Conservation (phyloP, 805 yeast species). For the Suhomyces vadensis region DNA sequence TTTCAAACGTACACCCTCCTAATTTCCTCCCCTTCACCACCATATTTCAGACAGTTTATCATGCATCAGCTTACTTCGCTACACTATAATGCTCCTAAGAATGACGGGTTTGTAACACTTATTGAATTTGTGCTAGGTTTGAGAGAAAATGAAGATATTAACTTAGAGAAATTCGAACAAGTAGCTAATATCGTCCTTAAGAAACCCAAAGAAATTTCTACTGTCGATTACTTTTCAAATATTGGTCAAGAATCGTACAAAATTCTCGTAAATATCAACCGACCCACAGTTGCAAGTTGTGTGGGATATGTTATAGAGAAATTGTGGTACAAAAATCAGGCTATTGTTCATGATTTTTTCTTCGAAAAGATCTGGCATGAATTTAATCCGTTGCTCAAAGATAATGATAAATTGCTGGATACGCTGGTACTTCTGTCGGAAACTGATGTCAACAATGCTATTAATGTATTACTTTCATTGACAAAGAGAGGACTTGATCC, state of each 20-base stretch:
- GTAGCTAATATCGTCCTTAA: constrained; percentile 65
- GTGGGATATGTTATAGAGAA: constrained; percentile 55
- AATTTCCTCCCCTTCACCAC: constrained; percentile 49
- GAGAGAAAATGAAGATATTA: constrained; percentile 69
- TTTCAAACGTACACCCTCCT: constrained; percentile 61
- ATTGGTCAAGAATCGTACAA: constrained; percentile 66
- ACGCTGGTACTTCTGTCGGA: constrained; percentile 40
- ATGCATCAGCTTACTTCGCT: constrained; percentile 52
- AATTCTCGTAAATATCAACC: constrained; percentile 56
- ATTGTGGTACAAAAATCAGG: constrained; percentile 50
- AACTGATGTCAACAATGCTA: constrained; percentile 55
- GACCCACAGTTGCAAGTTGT: constrained; percentile 60
- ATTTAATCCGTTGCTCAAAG: constrained; percentile 36
- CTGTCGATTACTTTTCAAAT: constrained; percentile 53
- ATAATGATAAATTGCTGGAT: constrained; percentile 13
- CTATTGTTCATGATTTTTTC: constrained; percentile 59
- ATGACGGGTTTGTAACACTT: constrained; percentile 70
- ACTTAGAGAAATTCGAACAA: constrained; percentile 62
- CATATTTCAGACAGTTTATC: constrained; percentile 48
- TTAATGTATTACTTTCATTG: constrained; percentile 67
- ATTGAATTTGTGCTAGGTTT: constrained; percentile 78
- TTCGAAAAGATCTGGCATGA: constrained; percentile 49
- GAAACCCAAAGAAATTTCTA: constrained; percentile 55
- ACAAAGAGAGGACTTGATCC: constrained; percentile 40
- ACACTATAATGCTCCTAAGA: constrained; percentile 50